Base-by-base conservation (phyloP, 2,329 filamentous ascomycete genomes). In the Cladosporium sp. region DNA sequence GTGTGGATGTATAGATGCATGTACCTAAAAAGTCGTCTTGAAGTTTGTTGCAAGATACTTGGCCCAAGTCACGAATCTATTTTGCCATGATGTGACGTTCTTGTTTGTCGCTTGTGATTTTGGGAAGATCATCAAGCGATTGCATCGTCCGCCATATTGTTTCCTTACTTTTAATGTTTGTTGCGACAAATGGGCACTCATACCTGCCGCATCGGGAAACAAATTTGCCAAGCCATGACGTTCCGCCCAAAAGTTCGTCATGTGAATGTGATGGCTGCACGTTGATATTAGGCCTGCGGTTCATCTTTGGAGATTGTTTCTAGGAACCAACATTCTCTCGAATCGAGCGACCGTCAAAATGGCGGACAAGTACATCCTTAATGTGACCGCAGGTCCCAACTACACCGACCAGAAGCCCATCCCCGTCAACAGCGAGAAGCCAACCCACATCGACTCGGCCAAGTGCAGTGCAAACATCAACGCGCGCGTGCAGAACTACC, bases 381-480 rank as follows among this genome's bases (percentile, higher is more conserved):
- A 81, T 59, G 85, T 96, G 52, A 95, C 89, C 0, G 89, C 89
- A 1, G 92, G 92, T 2, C 77, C 87, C 1, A 75, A 76, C 58
- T 95, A 96, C 71, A 70, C 76, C n/a, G 79, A 80, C n/a, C 90
- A 95, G 63, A 72, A 83, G 55, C 74, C 82, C 28, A 84, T 96
- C 9, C 79, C 80, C 3, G 86, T 96, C 67, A 97, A 96, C 72
- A 77, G 75, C 9, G 69, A 84, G 28, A 70, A 81, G 54, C 78
- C 84, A 0, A 66, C 86, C 1, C 74, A 72, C 19, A 82, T 96
- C 61, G 76, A 79, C 18, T 84, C 80, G 43, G 73, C 82, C 8
- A 75, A 81, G 52, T 79, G 87, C 54, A 81, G 84, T 42, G 77
- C 84, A 10, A 79, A 84, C 56, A 74, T 95, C 61, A 84, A 83